These are phyloP conservation scores for Populus simonii DNA, from an alignment of 345 rosid genomes.

Conservation along the genomic window DNA sequence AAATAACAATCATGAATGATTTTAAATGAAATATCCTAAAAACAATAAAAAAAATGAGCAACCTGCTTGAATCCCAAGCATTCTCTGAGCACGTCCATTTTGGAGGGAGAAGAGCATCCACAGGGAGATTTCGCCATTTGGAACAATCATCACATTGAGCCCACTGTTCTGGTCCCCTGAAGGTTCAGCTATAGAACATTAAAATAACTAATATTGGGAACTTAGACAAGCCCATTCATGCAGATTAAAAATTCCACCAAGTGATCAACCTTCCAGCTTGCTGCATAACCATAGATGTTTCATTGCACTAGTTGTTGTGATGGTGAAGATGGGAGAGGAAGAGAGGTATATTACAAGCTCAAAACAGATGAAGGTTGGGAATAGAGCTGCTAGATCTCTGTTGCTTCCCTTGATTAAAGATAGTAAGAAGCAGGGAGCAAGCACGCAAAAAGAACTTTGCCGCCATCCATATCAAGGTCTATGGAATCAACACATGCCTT, in stretches of 20 bases:
- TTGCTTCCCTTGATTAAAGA: neutral
- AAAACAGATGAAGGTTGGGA: neutral
- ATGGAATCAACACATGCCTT: neutral
- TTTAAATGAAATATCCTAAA: neutral
- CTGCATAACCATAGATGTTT: neutral
- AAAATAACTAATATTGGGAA: neutral
- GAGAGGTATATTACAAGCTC: neutral
- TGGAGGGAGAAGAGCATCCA: constrained; percentile 65
- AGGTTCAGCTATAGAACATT: constrained; percentile 10
- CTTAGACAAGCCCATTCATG: neutral
- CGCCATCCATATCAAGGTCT: neutral
- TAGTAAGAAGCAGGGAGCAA: neutral
- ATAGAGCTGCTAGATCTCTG: neutral
- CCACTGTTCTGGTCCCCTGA: constrained; percentile 78
- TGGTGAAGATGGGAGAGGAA: neutral
- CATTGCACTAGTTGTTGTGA: neutral
- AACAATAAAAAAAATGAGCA: neutral
- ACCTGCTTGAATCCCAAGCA: constrained; percentile 73
- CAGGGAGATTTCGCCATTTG: constrained; percentile 80
- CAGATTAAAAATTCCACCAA: neutral
- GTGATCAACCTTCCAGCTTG: neutral
- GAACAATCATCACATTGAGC: constrained; percentile 80
- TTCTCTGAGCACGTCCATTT: constrained; percentile 77
- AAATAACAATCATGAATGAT: neutral
- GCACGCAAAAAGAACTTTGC: neutral